Conservation (phyloP, 179 eudicot species). For the Silene vulgaris region DNA sequence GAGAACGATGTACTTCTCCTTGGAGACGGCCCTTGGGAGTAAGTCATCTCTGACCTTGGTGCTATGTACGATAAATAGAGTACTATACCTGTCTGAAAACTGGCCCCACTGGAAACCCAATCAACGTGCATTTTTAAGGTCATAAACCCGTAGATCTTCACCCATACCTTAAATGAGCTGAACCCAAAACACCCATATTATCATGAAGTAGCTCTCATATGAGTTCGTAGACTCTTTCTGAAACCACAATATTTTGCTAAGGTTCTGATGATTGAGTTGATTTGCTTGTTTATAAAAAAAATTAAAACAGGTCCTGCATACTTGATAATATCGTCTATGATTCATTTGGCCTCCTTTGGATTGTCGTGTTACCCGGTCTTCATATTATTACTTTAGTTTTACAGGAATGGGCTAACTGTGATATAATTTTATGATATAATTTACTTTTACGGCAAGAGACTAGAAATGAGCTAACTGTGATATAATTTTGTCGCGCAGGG, state of each 20-base stretch:
- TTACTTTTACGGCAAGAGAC: neutral
- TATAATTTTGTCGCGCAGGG: constrained; percentile 47
- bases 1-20: constrained; percentile 63
- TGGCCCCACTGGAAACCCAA: too few species aligned
- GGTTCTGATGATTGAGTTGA: too few species aligned
- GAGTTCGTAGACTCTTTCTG: too few species aligned
- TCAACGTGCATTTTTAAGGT: neutral
- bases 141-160: neutral
- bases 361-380: too few species aligned
- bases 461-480: neutral
- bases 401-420: neutral
- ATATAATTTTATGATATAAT: neutral
- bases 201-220: neutral
- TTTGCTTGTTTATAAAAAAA: too few species aligned
- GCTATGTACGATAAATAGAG: neutral
- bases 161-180: neutral
- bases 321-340: too few species aligned
- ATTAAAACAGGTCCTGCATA: too few species aligned
- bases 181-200: neutral
- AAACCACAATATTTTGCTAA: too few species aligned
- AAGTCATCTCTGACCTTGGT: constrained; percentile 30
- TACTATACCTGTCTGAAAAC: neutral
- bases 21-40: constrained; percentile 99
- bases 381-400: too few species aligned
- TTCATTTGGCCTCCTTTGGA: too few species aligned